Base-by-base conservation (phyloP, 805 yeast species). In the Barnettozyma pratensis region DNA sequence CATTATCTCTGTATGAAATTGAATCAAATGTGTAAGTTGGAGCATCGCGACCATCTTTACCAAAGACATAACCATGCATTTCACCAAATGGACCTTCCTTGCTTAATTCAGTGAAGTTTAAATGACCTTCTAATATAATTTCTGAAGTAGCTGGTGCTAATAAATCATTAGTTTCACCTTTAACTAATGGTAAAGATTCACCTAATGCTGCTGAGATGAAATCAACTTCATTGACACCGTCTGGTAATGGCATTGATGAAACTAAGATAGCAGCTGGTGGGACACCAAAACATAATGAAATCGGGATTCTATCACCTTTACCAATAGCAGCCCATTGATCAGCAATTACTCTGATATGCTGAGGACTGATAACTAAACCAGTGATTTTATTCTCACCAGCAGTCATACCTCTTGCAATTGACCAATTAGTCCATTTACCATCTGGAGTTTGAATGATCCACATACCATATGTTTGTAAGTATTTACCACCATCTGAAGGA, bases 61-160 rank as follows among this genome's bases (percentile, higher is more conserved):
- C 51, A 38, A 61, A 61, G 12, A 51, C 53, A 45, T 62, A 62
- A n/a, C 65, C 65, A 44, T 60, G 65, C 64, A 60, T 59, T 34
- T 62, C 66, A 27, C 66, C 65, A 50, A 62, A 61, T n/a, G 65
- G 66, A 31, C 65, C 66, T 42, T 62, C 66, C 3, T 46, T 42
- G 19, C 41, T 49, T 35, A 49, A 31, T 11, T 55, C 45, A 30
- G 55, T 49, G 27, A 59, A 40, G 27, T 57, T 43, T 28, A 62
- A 48, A 27, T 55, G 53, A 8, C 65, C 65, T 45, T 62, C 65
- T 27, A 62, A 46, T 12, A 62, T 63, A 26, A 61, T 60, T 43
- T 62, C 65, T 39, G 53, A 45, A 29, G 54, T 56, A 28, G 59
- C 60, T 12, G 66, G 65, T 8, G 61, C 62, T 14, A 48, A 19